These are phyloP conservation scores for Hericium erinaceus DNA, from an alignment of 768 basidiomycete species.

Conservation along the genomic window DNA sequence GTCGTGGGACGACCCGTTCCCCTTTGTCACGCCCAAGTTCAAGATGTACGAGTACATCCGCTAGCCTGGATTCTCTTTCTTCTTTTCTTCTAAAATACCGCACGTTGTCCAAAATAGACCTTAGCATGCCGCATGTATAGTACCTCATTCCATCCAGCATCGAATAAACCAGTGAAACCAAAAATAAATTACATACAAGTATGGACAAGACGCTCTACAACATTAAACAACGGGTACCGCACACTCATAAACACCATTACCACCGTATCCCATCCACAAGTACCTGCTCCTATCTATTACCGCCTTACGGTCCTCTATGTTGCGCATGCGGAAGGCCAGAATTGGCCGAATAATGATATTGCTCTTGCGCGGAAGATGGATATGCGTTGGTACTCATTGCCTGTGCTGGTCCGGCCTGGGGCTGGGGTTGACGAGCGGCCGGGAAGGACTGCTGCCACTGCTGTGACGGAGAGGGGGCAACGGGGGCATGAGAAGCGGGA, in stretches of 20 bases:
- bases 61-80: background rate
- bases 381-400: background rate
- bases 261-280: too few species aligned
- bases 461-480: too few species aligned
- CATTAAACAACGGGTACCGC: background rate
- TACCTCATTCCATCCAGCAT: background rate
- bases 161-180: conserved; percentile 1
- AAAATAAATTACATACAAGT: conserved; percentile 1
- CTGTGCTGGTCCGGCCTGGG: background rate
- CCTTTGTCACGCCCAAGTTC: conserved; percentile 12
- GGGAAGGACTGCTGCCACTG: too few species aligned
- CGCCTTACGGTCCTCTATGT: conserved; percentile 10
- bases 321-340: conserved; percentile 2
- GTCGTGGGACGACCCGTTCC: conserved; percentile 15
- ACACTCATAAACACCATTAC: background rate
- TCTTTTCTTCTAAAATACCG: background rate
- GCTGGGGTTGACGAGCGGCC: too few species aligned
- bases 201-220: background rate
- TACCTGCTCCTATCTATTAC: too few species aligned
- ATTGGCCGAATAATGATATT: conserved; percentile 6
- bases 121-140: background rate
- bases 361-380: background rate
- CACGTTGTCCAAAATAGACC: background rate
- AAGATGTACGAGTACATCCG: conserved; percentile 15
- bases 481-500: background rate